Conservation (phyloP, 768 basidiomycete genomes). For the Agrocybe chaxingu region DNA sequence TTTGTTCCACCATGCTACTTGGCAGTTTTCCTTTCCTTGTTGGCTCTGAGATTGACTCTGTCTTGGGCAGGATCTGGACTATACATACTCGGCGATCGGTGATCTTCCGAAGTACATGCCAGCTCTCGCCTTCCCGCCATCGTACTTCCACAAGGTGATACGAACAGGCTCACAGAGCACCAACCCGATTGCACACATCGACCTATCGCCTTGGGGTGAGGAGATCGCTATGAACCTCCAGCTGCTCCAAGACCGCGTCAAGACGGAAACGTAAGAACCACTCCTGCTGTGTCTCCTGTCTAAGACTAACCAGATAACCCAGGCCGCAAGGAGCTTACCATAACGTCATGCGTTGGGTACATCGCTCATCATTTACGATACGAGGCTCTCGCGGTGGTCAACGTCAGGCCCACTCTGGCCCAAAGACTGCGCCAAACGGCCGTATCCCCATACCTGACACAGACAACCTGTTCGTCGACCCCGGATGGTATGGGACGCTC, state of each 20-base stretch:
- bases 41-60: conserved; percentile 8
- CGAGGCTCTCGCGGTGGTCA: conserved; percentile 40
- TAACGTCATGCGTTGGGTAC: conserved; percentile 83
- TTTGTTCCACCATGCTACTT: background rate
- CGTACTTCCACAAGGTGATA: conserved; percentile 86
- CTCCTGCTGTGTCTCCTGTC: background rate
- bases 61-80: conserved; percentile 71
- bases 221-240: conserved; percentile 74
- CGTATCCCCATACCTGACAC: conserved; percentile 55
- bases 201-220: conserved; percentile 75
- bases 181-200: conserved; percentile 68
- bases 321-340: conserved; percentile 80
- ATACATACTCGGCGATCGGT: conserved; percentile 71
- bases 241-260: conserved; percentile 71
- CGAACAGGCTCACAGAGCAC: conserved; percentile 52
- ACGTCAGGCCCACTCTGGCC: conserved; percentile 25
- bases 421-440: conserved; percentile 15
- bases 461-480: conserved; percentile 58
- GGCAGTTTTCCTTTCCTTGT: background rate
- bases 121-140: conserved; percentile 78
- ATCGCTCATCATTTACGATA: conserved; percentile 74
- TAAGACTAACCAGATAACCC: conserved; percentile 7
- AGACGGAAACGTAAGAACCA: conserved; percentile 75
- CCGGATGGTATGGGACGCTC: conserved; percentile 81
- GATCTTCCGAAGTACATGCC: conserved; percentile 81